phyloP scores from a whole-genome alignment of 148 eudicot genomes.

The Arctostaphylos glauca region DNA sequence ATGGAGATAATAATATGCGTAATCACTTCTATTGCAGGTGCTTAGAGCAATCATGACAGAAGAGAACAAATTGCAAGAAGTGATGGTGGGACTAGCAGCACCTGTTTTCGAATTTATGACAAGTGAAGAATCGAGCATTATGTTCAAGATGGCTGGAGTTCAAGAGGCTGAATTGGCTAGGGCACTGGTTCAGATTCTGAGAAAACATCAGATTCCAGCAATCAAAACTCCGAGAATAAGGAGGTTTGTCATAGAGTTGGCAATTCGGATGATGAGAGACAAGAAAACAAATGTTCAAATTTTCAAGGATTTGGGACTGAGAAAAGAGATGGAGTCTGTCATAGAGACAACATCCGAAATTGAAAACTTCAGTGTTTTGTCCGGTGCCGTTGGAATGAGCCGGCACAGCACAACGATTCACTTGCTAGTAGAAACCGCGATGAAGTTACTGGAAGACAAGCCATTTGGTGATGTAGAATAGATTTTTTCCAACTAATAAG shows the following conservation, averaged over 20 bases:
- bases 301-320: conserved; percentile 55
- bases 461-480: neutral
- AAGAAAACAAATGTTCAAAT: conserved; percentile 29
- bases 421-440: conserved; percentile 58
- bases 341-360: conserved; percentile 75
- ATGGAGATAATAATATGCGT: neutral
- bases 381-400: conserved; percentile 75
- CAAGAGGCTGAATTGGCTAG: conserved; percentile 47
- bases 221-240: conserved; percentile 67
- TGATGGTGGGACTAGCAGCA: conserved; percentile 82
- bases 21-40: conserved; percentile 44
- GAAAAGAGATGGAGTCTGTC: conserved; percentile 57
- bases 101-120: conserved; percentile 59
- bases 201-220: conserved; percentile 50
- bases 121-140: conserved; percentile 43
- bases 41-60: conserved; percentile 57
- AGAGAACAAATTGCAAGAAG: conserved; percentile 72
- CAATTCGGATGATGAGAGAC: conserved; percentile 81
- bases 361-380: conserved; percentile 73
- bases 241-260: conserved; percentile 76
- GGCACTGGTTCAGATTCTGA: conserved; percentile 54
- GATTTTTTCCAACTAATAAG: neutral
- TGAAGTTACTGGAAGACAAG: conserved; percentile 36
- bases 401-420: conserved; percentile 54
- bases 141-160: conserved; percentile 44